A percentile compares a stretch with the other conserved stretches of the same genome.
These are phyloP conservation scores for Plasmodium vinckei DNA, from an alignment of 169 alveolate species.

Conservation along the genomic window DNA sequence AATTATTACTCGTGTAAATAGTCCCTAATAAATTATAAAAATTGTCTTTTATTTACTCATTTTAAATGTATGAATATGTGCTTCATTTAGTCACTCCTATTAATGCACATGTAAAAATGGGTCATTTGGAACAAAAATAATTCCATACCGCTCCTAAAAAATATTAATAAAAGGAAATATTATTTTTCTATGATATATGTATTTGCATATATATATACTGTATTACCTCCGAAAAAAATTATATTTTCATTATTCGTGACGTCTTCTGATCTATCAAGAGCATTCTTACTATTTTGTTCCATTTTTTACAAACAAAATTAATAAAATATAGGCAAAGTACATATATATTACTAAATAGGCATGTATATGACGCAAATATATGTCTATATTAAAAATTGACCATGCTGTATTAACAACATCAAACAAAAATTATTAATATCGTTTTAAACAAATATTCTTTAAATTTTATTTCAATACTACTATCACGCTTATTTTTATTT, in stretches of 20 bases:
- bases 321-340: not conserved
- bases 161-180: not conserved
- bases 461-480: too few species aligned
- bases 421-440: too few species aligned
- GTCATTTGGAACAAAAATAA: slow-evolving; percentile 2
- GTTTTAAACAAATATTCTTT: too few species aligned
- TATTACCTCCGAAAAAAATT: slow-evolving; percentile 50
- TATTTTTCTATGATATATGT: too few species aligned
- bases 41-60: slow-evolving; percentile 1
- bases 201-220: not conserved
- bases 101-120: not conserved
- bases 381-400: not conserved
- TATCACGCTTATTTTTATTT: too few species aligned
- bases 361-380: not conserved
- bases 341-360: slow-evolving; percentile 4
- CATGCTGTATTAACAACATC: too few species aligned
- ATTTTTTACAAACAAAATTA: slow-evolving; percentile 21
- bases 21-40: slow-evolving; percentile 43
- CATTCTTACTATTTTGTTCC: slow-evolving; percentile 22
- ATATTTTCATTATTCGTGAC: slow-evolving; percentile 23
- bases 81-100: too few species aligned
- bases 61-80: not conserved
- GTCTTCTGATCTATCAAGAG: slow-evolving; percentile 11
- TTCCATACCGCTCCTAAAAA: slow-evolving; percentile 43
- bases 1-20: slow-evolving; percentile 28